A percentile compares a stretch with the other conserved stretches of the same genome.
phyloP scores from a whole-genome alignment of 2,329 filamentous ascomycete species.

The Claviceps sp. region DNA sequence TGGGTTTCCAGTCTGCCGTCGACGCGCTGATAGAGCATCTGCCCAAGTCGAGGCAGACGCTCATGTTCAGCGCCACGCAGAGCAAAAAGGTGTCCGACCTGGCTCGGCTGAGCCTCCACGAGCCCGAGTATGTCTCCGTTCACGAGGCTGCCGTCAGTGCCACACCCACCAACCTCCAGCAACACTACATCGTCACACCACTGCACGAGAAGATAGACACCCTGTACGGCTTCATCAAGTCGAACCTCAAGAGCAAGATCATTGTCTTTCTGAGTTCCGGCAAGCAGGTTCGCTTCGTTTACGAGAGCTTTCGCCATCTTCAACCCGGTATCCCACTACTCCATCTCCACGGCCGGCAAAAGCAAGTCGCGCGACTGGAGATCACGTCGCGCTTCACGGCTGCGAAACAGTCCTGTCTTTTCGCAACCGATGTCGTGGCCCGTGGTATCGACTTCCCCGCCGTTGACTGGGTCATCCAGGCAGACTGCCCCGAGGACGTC shows the following conservation, averaged over 20 bases:
- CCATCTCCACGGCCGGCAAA: slow-evolving; percentile 87
- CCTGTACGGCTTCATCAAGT: slow-evolving; percentile 81
- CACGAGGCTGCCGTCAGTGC: slow-evolving; percentile 70
- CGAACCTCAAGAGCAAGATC: slow-evolving; percentile 86
- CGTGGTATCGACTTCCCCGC: slow-evolving; percentile 90
- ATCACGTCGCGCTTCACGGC: slow-evolving; percentile 74
- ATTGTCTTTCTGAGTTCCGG: slow-evolving; percentile 90
- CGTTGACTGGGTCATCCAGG: slow-evolving; percentile 97
- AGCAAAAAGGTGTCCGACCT: slow-evolving; percentile 89
- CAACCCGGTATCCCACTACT: slow-evolving; percentile 88
- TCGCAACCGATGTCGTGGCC: slow-evolving; percentile 90
- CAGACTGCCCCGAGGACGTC: slow-evolving; percentile 91
- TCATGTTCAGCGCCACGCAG: slow-evolving; percentile 93
- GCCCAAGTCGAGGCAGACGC: slow-evolving; percentile 71
- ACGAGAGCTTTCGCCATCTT: slow-evolving; percentile 82
- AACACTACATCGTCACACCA: slow-evolving; percentile 81
- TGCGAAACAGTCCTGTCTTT: slow-evolving; percentile 74
- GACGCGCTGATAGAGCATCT: slow-evolving; percentile 90
- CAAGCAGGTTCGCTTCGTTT: slow-evolving; percentile 93
- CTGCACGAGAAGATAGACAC: slow-evolving; percentile 83
- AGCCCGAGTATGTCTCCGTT: slow-evolving; percentile 90
- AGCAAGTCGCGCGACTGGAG: slow-evolving; percentile 76
- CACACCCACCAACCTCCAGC: slow-evolving; percentile 72
- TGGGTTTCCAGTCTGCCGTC: slow-evolving; percentile 84
- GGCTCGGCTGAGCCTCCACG: slow-evolving; percentile 71